phyloP scores from a whole-genome alignment of 2,329 filamentous ascomycete genomes.

The Pochonia chlamydosporia region DNA sequence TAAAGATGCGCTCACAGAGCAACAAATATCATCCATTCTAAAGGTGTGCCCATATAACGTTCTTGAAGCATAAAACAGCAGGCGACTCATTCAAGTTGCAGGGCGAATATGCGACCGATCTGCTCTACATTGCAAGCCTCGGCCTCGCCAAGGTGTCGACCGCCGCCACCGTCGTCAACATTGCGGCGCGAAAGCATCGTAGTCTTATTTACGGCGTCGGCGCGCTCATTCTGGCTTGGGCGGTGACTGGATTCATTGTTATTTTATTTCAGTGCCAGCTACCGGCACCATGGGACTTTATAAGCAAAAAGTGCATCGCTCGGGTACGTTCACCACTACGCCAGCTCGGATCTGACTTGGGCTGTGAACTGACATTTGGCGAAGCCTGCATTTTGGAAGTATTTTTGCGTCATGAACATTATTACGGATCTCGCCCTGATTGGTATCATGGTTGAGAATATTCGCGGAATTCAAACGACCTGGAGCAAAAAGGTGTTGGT shows the following conservation, averaged over 20 bases:
- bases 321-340: constrained; percentile 8
- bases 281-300: constrained; percentile 21
- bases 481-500: constrained; percentile 21
- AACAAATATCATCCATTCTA: constrained; percentile 8
- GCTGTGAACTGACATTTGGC: constrained; percentile 20
- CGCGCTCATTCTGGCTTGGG: constrained; percentile 17
- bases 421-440: constrained; percentile 22
- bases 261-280: constrained; percentile 21
- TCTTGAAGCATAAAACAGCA: constrained; percentile 10
- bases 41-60: constrained; percentile 14
- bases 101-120: constrained; percentile 19
- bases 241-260: constrained; percentile 16
- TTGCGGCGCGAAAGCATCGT: constrained; percentile 17
- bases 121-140: constrained; percentile 18
- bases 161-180: constrained; percentile 18
- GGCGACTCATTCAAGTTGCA: background rate
- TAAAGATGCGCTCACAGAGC: background rate
- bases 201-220: constrained; percentile 14
- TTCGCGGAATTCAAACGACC: constrained; percentile 21
- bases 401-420: constrained; percentile 22
- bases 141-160: constrained; percentile 20
- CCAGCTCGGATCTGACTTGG: too few species aligned
- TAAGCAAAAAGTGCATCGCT: constrained; percentile 12
- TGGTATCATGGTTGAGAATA: constrained; percentile 20
- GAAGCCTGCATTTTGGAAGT: constrained; percentile 17